phyloP scores from a whole-genome alignment of 2,329 filamentous ascomycete genomes.

The Drechslerella stenobrocha region DNA sequence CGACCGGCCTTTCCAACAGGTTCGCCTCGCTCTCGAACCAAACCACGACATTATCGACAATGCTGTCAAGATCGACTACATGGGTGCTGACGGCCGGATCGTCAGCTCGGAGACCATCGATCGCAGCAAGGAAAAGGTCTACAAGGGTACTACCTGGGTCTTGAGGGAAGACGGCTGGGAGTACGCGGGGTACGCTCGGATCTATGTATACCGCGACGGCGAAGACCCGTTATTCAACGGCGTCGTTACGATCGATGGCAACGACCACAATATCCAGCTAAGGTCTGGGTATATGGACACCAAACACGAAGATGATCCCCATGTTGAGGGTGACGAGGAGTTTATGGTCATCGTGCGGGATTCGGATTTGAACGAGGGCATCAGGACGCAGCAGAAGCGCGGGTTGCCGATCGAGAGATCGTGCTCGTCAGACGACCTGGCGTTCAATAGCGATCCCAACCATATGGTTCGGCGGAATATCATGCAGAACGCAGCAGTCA shows the following conservation, averaged over 20 bases:
- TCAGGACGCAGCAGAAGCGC: conserved; percentile 57
- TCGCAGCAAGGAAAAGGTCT: conserved; percentile 76
- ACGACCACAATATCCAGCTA: conserved; percentile 85
- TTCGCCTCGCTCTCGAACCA: conserved; percentile 81
- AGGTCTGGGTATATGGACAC: conserved; percentile 73
- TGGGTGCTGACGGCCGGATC: conserved; percentile 72
- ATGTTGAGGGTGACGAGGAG: conserved; percentile 65
- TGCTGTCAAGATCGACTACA: conserved; percentile 72
- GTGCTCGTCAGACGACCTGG: conserved; percentile 74
- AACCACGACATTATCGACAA: conserved; percentile 86
- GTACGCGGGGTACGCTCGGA: conserved; percentile 81
- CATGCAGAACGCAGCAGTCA: conserved; percentile 63
- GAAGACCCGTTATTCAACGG: conserved; percentile 81
- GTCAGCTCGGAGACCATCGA: conserved; percentile 69
- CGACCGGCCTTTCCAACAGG: conserved; percentile 66
- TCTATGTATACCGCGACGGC: conserved; percentile 77
- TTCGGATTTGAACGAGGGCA: conserved; percentile 68
- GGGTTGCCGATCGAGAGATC: conserved; percentile 58
- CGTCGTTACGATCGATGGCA: conserved; percentile 75
- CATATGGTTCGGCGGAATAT: conserved; percentile 64
- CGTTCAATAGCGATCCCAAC: conserved; percentile 74
- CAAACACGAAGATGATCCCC: conserved; percentile 71
- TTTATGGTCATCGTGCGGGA: conserved; percentile 91
- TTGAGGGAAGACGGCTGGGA: conserved; percentile 71
- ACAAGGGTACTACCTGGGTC: conserved; percentile 76